A percentile compares a stretch with the other conserved stretches of the same genome.
Conservation (phyloP, 108 stramenopile genomes). For the Poteriospumella lacustris region DNA sequence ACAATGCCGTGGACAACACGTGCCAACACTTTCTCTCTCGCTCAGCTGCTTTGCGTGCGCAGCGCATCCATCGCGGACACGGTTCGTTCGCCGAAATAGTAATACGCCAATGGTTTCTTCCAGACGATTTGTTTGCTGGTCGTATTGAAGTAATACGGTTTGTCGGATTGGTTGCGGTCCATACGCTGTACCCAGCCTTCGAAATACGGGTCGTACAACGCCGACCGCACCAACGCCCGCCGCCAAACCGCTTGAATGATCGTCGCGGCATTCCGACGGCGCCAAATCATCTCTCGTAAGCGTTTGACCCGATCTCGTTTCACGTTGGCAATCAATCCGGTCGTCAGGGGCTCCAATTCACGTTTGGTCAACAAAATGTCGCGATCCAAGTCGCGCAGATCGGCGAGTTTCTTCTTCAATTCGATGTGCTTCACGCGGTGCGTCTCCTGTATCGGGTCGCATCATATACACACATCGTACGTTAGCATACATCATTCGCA, state of each 20-base stretch:
- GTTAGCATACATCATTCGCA: no score
- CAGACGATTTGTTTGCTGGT: background rate
- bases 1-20: no score
- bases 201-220: background rate
- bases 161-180: background rate
- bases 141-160: conserved; percentile 25
- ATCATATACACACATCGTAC: no score
- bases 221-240: conserved; percentile 15
- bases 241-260: conserved; percentile 17
- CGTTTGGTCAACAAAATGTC: background rate
- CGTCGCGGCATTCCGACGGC: background rate
- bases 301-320: background rate
- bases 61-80: no score
- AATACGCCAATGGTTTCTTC: conserved; percentile 9
- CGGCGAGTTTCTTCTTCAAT: background rate
- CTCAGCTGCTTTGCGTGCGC: no score
- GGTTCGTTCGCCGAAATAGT: conserved; percentile 4
- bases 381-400: background rate
- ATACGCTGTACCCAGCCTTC: conserved; percentile 7
- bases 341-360: conserved; percentile 18
- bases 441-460: no score
- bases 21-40: no score
- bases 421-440: background rate
- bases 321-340: conserved; percentile 1
- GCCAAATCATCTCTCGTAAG: background rate